A percentile compares a stretch with the other conserved stretches of the same genome.
Conservation (phyloP, 2,329 filamentous ascomycete genomes). For the Alternaria incomplexa region DNA sequence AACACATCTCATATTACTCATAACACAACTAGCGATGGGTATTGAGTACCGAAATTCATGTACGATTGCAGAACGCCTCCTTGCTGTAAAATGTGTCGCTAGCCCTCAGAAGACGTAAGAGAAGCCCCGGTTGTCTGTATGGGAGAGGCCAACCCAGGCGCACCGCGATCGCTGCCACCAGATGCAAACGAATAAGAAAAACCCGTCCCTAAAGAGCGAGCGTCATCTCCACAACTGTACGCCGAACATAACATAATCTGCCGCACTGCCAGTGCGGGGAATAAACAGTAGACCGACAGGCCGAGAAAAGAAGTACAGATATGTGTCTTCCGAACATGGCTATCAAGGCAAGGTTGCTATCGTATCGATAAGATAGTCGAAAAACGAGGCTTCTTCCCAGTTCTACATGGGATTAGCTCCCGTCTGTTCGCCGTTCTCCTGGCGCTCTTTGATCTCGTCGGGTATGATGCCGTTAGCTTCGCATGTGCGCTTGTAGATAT, state of each 20-base stretch:
- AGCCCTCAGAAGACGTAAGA: constrained; percentile 1
- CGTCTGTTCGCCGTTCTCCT: constrained; percentile 47
- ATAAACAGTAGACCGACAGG: background rate
- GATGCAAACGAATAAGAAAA: constrained; percentile 18
- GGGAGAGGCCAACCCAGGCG: constrained; percentile 14
- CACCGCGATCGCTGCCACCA: constrained; percentile 18
- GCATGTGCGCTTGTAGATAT: constrained; percentile 71
- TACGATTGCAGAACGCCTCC: constrained; percentile 9
- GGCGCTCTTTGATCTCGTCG: constrained; percentile 49
- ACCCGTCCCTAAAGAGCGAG: constrained; percentile 25
- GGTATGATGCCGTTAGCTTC: constrained; percentile 49
- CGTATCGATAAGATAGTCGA: background rate
- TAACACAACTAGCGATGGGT: background rate
- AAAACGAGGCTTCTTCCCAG: background rate
- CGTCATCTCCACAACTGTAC: constrained; percentile 28
- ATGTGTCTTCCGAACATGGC: constrained; percentile 8
- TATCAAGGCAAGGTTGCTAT: constrained; percentile 11
- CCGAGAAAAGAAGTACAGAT: constrained; percentile 6
- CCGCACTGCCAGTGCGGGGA: constrained; percentile 6
- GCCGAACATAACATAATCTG: constrained; percentile 17
- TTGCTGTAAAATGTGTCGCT: constrained; percentile 15
- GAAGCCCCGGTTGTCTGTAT: constrained; percentile 12
- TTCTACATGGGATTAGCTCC: constrained; percentile 36
- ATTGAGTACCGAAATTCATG: constrained; percentile 9
- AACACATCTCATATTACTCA: background rate